Conservation (phyloP, 768 basidiomycete species). For the Serpula lacrymans region DNA sequence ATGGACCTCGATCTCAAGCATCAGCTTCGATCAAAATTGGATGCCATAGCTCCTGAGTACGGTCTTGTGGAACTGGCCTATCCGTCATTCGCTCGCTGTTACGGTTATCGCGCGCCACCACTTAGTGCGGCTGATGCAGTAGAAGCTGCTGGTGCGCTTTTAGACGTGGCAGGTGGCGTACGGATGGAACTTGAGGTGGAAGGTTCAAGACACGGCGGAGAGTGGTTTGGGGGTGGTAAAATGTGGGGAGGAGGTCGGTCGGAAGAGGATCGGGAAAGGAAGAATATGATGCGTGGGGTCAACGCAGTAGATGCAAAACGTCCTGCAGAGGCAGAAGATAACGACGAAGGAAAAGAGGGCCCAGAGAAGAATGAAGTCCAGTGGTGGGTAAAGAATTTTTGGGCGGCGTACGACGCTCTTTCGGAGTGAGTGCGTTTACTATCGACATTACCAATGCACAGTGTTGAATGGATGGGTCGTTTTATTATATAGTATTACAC, state of each 20-base stretch:
- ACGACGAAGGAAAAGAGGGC: slow-evolving; percentile 29
- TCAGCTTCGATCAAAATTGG: slow-evolving; percentile 73
- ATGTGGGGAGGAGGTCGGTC: slow-evolving; percentile 64
- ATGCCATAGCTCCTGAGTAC: slow-evolving; percentile 90
- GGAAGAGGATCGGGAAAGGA: slow-evolving; percentile 33
- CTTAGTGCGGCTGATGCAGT: slow-evolving; percentile 91
- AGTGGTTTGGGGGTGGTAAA: slow-evolving; percentile 89
- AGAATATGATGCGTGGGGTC: slow-evolving; percentile 26
- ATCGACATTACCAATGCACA: too few species aligned
- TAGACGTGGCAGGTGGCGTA: slow-evolving; percentile 91
- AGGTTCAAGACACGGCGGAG: slow-evolving; percentile 85
- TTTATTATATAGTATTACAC: slow-evolving; percentile 48
- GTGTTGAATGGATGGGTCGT: not conserved
- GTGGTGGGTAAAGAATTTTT: slow-evolving; percentile 93
- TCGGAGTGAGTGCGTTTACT: slow-evolving; percentile 88
- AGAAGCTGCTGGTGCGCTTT: slow-evolving; percentile 80
- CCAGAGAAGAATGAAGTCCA: slow-evolving; percentile 47
- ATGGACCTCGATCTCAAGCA: slow-evolving; percentile 97
- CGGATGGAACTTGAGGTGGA: slow-evolving; percentile 87
- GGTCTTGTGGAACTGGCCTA: slow-evolving; percentile 92
- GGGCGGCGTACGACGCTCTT: slow-evolving; percentile 91
- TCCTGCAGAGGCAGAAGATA: slow-evolving; percentile 21
- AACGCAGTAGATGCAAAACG: slow-evolving; percentile 23
- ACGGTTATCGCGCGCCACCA: slow-evolving; percentile 85
- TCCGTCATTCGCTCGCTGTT: slow-evolving; percentile 89